Evolutionary conservation across 371 early-diverging fungal genomes (phyloP).

Genomic region (Mortierella sp.): DNA sequence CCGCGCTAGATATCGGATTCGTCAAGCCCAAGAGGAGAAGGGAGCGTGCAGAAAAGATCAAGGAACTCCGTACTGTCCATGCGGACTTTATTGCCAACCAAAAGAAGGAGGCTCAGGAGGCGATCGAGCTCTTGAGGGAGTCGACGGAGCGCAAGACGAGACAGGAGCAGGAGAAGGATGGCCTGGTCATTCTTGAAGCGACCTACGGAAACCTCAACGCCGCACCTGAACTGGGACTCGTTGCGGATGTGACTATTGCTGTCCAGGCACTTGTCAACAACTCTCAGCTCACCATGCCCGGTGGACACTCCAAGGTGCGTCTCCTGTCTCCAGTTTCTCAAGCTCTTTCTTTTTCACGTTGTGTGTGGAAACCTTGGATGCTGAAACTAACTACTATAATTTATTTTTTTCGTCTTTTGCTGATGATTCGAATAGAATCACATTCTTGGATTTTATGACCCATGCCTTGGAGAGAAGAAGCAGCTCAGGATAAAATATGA

Average conservation of each 20-base stretch:
- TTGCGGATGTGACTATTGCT: slow-evolving; percentile 89
- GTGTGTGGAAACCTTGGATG: background rate
- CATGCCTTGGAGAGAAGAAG: slow-evolving; percentile 91
- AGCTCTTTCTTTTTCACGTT: background rate
- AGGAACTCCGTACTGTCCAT: slow-evolving; percentile 81
- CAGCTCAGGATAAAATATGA: slow-evolving; percentile 85
- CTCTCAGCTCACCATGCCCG: slow-evolving; percentile 89
- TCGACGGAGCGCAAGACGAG: slow-evolving; percentile 76
- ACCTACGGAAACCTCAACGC: slow-evolving; percentile 84
- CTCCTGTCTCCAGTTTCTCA: background rate
- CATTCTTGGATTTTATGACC: slow-evolving; percentile 96
- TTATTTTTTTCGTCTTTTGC: too few species aligned
- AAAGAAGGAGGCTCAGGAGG: slow-evolving; percentile 85
- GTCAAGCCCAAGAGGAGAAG: slow-evolving; percentile 78
- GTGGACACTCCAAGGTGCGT: slow-evolving; percentile 86
- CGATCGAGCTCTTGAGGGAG: slow-evolving; percentile 78
- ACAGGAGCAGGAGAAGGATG: slow-evolving; percentile 76
- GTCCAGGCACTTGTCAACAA: slow-evolving; percentile 88
- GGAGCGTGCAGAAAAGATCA: slow-evolving; percentile 73
- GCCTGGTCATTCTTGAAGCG: slow-evolving; percentile 90
- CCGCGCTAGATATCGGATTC: slow-evolving; percentile 77
- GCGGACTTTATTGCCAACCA: slow-evolving; percentile 78
- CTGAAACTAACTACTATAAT: background rate
- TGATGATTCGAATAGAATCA: slow-evolving; percentile 81
- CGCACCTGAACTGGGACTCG: slow-evolving; percentile 55